Evolutionary conservation across 768 basidiomycete species (phyloP).

Genomic region (Lyophyllum decastes): DNA sequence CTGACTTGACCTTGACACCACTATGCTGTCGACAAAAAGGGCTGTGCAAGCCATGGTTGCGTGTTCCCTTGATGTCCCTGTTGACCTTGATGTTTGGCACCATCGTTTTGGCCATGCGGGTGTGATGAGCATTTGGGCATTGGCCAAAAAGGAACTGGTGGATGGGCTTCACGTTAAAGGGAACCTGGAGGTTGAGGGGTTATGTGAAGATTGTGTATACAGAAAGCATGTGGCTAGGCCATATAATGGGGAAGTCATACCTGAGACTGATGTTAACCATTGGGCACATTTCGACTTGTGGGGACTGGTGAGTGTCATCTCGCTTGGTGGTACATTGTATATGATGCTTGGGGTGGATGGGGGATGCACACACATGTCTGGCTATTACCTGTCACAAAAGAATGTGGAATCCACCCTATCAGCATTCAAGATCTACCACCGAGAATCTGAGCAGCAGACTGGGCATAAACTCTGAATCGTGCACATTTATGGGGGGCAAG

Average conservation of each 20-base stretch:
- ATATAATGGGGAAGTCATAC: slow-evolving; percentile 20
- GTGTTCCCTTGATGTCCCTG: slow-evolving; percentile 12
- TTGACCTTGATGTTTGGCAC: slow-evolving; percentile 27
- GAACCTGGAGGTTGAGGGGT: background rate
- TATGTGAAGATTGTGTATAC: slow-evolving; percentile 29
- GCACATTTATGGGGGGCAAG: slow-evolving; percentile 25
- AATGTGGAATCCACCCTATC: slow-evolving; percentile 12
- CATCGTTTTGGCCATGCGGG: slow-evolving; percentile 23
- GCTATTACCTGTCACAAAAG: slow-evolving; percentile 24
- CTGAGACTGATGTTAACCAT: slow-evolving; percentile 13
- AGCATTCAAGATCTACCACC: slow-evolving; percentile 16
- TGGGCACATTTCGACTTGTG: slow-evolving; percentile 21
- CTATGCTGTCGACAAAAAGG: too few species aligned
- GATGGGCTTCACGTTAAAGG: slow-evolving; percentile 20
- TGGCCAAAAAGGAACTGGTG: slow-evolving; percentile 18
- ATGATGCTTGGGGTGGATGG: slow-evolving; percentile 27
- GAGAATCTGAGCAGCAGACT: slow-evolving; percentile 16
- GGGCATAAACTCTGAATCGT: slow-evolving; percentile 12
- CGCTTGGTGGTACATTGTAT: slow-evolving; percentile 18
- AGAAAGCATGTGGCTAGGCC: slow-evolving; percentile 22
- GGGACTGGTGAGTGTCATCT: slow-evolving; percentile 21
- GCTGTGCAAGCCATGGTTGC: slow-evolving; percentile 15
- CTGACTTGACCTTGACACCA: slow-evolving; percentile 15
- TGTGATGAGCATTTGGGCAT: slow-evolving; percentile 4
- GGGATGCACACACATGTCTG: slow-evolving; percentile 11